Evolutionary conservation across 768 basidiomycete species (phyloP).

Genomic region (Clitopilus passeckerianus): DNA sequence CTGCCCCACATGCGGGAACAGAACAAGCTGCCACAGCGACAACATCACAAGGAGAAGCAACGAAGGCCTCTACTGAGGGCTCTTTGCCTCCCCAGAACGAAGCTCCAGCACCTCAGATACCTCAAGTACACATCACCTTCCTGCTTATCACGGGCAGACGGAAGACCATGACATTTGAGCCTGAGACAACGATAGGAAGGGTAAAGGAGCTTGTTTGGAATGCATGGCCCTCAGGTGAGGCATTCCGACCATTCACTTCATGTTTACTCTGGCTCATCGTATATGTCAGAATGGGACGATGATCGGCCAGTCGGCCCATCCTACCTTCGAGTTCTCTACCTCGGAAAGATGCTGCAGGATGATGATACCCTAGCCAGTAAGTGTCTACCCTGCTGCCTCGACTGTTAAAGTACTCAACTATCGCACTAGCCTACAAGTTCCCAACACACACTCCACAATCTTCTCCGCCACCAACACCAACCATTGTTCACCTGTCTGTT

Average conservation of each 20-base stretch:
- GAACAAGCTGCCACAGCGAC: neutral
- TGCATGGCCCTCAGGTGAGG: conserved; percentile 66
- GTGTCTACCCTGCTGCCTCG: conserved; percentile 17
- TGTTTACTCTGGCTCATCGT: conserved; percentile 1
- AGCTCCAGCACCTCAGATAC: conserved; percentile 44
- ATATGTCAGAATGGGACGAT: conserved; percentile 63
- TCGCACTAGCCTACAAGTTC: conserved; percentile 22
- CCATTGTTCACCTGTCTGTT: conserved; percentile 75
- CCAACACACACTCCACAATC: conserved; percentile 29
- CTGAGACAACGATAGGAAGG: conserved; percentile 67
- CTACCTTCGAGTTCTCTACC: conserved; percentile 68
- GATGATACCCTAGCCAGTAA: conserved; percentile 70
- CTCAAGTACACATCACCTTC: conserved; percentile 65
- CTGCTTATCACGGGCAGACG: conserved; percentile 66
- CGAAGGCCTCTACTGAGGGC: neutral
- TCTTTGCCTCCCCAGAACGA: neutral
- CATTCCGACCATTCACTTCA: conserved; percentile 13
- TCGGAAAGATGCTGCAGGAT: conserved; percentile 80
- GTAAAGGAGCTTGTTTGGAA: conserved; percentile 85
- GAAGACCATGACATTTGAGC: conserved; percentile 70
- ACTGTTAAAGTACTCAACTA: conserved; percentile 1
- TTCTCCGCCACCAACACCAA: conserved; percentile 32
- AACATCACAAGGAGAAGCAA: neutral
- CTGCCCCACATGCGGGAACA: neutral
- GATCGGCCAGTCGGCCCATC: conserved; percentile 75